A percentile compares a stretch with the other conserved stretches of the same genome.
Conservation (phyloP, 164 flowering plant species). For the Nelumbo lutea region DNA sequence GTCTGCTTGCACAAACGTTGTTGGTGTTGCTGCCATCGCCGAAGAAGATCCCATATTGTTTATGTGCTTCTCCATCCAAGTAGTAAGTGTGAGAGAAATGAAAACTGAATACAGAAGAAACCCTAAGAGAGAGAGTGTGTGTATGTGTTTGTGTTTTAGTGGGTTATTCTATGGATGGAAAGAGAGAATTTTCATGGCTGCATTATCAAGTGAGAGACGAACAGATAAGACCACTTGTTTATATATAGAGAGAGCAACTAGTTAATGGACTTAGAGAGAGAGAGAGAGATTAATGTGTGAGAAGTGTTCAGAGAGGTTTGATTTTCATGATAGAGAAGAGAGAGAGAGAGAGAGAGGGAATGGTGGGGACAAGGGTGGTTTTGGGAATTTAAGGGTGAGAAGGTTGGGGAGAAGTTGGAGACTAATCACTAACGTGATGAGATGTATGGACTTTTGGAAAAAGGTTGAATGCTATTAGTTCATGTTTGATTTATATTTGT, state of each 20-base stretch:
- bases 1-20: conserved; percentile 56
- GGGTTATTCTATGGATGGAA: background rate
- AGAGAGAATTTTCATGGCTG: background rate
- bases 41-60: background rate
- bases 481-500: too few relatives aligned
- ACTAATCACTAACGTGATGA: too few relatives aligned
- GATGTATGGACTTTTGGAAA: too few relatives aligned
- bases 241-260: background rate
- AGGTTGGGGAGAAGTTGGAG: too few relatives aligned
- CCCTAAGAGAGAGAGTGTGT: background rate
- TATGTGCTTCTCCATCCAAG: conserved; percentile 11
- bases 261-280: background rate
- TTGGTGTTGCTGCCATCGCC: conserved; percentile 15
- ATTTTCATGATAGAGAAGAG: background rate
- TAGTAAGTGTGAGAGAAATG: background rate
- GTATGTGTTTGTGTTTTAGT: background rate
- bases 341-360: background rate
- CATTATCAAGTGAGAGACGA: background rate
- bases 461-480: too few relatives aligned
- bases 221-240: background rate
- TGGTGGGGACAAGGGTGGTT: background rate
- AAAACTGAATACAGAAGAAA: background rate
- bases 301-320: background rate
- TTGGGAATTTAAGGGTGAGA: background rate
- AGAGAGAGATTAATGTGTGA: background rate